A percentile compares a stretch with the other conserved stretches of the same genome.
Evolutionary conservation across 345 rosid genomes (phyloP).

Genomic region (Bretschneidera sinensis): DNA sequence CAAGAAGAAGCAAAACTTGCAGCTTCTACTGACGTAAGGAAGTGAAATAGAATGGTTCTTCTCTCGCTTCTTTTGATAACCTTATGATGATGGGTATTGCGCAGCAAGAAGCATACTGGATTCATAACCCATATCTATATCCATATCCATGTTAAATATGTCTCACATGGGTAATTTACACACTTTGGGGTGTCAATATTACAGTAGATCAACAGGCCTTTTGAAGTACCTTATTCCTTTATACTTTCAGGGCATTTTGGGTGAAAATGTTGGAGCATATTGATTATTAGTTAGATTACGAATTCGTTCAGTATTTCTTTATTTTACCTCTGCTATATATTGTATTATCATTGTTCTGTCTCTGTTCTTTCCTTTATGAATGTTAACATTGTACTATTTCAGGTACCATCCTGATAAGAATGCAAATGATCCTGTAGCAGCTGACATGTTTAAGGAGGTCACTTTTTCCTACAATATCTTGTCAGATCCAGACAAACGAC

Average conservation of each 20-base stretch:
- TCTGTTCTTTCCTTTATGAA: background rate
- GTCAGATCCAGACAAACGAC: slow-evolving; percentile 86
- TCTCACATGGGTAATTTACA: too few relatives aligned
- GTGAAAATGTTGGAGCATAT: too few relatives aligned
- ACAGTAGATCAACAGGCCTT: too few relatives aligned
- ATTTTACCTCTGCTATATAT: too few relatives aligned
- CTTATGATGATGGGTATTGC: background rate
- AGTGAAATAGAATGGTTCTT: background rate
- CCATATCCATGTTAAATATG: too few relatives aligned
- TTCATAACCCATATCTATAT: background rate
- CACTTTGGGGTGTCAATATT: too few relatives aligned
- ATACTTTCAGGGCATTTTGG: too few relatives aligned
- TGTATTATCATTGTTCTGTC: too few relatives aligned
- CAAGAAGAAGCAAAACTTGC: background rate
- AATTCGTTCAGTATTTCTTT: too few relatives aligned
- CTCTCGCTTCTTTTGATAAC: background rate
- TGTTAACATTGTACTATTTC: slow-evolving; percentile 24
- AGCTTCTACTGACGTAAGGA: background rate
- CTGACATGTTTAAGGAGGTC: slow-evolving; percentile 91
- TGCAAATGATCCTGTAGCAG: slow-evolving; percentile 85
- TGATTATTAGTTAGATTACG: too few relatives aligned
- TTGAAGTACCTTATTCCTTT: too few relatives aligned
- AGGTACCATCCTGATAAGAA: slow-evolving; percentile 99
- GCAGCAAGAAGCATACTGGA: background rate
- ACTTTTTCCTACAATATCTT: slow-evolving; percentile 88